These are phyloP conservation scores for Boechera retrofracta DNA, from an alignment of 345 rosid species.

Conservation along the genomic window DNA sequence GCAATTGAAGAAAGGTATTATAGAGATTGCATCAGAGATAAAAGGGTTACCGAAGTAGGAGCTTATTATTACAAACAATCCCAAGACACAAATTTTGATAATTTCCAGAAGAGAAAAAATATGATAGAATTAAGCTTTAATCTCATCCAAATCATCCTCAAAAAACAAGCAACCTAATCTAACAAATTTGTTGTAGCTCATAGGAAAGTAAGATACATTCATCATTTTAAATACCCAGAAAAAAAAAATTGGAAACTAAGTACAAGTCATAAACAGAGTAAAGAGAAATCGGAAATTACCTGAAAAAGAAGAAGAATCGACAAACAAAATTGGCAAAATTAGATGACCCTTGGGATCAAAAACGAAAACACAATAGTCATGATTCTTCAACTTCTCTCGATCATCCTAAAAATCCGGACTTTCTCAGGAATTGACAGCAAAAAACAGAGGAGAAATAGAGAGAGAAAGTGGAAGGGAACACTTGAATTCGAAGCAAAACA, in stretches of 20 bases:
- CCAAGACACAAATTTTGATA: background rate
- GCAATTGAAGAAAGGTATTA: constrained; percentile 41
- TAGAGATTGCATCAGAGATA: constrained; percentile 5
- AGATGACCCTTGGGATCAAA: constrained; percentile 32
- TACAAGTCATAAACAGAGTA: constrained; percentile 25
- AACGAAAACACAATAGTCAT: constrained; percentile 26
- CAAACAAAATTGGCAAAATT: background rate
- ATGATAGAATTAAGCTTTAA: background rate
- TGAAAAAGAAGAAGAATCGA: constrained; percentile 31
- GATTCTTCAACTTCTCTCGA: constrained; percentile 16
- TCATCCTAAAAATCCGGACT: constrained; percentile 29
- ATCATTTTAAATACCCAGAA: constrained; percentile 16
- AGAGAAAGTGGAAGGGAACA: constrained; percentile 38
- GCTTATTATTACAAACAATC: constrained; percentile 33
- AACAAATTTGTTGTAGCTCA: background rate
- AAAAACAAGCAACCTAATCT: constrained; percentile 4
- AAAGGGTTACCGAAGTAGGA: constrained; percentile 15
- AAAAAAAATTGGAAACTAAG: constrained; percentile 12
- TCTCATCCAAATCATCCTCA: constrained; percentile 6
- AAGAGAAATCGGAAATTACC: constrained; percentile 26
- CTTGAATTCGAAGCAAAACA: constrained; percentile 45
- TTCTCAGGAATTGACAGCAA: background rate
- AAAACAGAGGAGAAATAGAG: constrained; percentile 14
- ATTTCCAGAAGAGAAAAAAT: background rate
- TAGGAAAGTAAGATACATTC: background rate